phyloP scores from a whole-genome alignment of 2,329 filamentous ascomycete species.

The Colletotrichum cordylinicola region DNA sequence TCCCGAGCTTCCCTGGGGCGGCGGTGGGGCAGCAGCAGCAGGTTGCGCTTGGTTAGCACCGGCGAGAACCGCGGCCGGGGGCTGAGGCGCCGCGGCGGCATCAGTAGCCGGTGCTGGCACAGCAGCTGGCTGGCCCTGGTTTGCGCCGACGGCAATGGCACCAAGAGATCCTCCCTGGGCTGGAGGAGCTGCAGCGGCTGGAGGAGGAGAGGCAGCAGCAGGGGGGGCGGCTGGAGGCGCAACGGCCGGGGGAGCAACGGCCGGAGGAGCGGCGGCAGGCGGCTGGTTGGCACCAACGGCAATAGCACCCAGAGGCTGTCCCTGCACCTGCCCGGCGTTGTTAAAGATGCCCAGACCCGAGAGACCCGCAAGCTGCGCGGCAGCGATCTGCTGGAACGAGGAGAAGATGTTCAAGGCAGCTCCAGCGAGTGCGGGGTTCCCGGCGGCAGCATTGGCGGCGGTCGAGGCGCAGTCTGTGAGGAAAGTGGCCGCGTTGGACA shows the following conservation, averaged over 20 bases:
- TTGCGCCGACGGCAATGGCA: constrained; percentile 6
- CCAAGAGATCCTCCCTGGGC: constrained; percentile 4
- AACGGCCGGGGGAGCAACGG: background rate
- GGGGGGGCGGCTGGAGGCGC: background rate
- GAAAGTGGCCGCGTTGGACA: constrained; percentile 38
- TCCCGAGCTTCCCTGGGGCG: background rate
- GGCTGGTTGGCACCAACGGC: constrained; percentile 7
- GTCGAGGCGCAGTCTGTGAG: constrained; percentile 37
- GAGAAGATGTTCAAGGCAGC: constrained; percentile 25
- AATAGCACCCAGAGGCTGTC: background rate
- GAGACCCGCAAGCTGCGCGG: constrained; percentile 30
- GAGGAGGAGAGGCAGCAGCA: background rate
- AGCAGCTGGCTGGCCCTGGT: background rate
- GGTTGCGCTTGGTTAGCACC: background rate
- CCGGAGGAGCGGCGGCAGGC: background rate
- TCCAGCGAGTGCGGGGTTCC: constrained; percentile 9
- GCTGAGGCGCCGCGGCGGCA: background rate
- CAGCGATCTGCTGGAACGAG: constrained; percentile 33
- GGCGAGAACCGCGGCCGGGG: background rate
- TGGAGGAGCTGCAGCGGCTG: background rate
- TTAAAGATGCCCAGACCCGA: constrained; percentile 17
- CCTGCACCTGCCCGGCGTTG: background rate
- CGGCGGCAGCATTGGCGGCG: constrained; percentile 18
- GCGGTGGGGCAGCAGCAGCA: background rate
- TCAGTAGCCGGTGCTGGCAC: background rate